Conservation (phyloP, 2,329 filamentous ascomycete genomes). For the Acrodontium crateriforme region DNA sequence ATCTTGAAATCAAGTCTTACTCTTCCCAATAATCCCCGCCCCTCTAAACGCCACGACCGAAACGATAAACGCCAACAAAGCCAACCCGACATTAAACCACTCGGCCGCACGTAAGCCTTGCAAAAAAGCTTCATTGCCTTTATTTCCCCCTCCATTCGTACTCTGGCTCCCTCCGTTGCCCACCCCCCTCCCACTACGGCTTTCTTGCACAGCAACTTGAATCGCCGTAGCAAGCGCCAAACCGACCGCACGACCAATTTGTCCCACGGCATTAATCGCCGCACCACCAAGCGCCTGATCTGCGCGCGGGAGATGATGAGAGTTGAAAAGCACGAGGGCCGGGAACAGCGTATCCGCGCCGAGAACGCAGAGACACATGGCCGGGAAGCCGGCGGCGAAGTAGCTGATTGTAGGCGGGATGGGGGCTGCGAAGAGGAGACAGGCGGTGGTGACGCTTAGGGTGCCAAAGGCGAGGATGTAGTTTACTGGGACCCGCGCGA, state of each 20-base stretch:
- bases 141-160: too few relatives aligned
- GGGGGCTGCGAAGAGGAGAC: constrained; percentile 49
- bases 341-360: constrained; percentile 56
- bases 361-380: constrained; percentile 51
- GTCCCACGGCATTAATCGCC: constrained; percentile 51
- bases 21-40: constrained; percentile 10
- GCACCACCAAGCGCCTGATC: constrained; percentile 57
- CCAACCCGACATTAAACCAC: constrained; percentile 29
- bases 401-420: constrained; percentile 48
- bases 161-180: too few relatives aligned
- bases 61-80: constrained; percentile 20
- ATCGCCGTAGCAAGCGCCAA: constrained; percentile 52
- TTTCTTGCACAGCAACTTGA: constrained; percentile 42
- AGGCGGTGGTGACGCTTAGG: constrained; percentile 39
- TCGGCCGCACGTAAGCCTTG: constrained; percentile 24
- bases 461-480: constrained; percentile 46
- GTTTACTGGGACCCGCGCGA: constrained; percentile 44
- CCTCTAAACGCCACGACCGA: constrained; percentile 21
- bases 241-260: constrained; percentile 52
- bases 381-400: constrained; percentile 52
- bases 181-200: constrained; percentile 16
- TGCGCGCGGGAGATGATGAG: constrained; percentile 44
- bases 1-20: too few relatives aligned
- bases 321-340: constrained; percentile 51
- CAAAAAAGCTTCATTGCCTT: constrained; percentile 20